phyloP scores from a whole-genome alignment of 2,329 filamentous ascomycete genomes.

The Cladophialophora carrionii region DNA sequence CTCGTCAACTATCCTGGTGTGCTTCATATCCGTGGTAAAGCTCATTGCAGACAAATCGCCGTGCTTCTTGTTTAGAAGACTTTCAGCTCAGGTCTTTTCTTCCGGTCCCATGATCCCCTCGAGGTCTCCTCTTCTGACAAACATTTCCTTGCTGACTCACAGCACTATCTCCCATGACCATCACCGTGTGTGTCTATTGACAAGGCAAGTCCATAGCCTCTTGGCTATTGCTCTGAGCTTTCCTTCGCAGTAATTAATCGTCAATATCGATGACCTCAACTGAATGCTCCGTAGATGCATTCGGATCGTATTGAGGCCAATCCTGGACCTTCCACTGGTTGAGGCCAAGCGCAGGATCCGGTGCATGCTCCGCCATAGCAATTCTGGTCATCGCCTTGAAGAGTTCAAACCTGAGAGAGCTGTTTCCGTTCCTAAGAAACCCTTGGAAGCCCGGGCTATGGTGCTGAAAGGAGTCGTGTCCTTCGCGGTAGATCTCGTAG shows the following conservation, averaged over 20 bases:
- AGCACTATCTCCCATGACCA: neutral
- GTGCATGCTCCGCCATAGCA: constrained; percentile 13
- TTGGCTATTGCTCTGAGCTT: neutral
- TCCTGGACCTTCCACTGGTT: constrained; percentile 27
- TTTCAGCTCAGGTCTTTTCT: neutral
- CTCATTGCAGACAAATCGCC: neutral
- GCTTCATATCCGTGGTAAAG: neutral
- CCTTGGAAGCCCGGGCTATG: constrained; percentile 25
- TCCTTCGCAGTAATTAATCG: neutral
- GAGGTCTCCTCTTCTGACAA: constrained; percentile 6
- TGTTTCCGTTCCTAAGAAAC: constrained; percentile 20
- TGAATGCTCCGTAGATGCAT: no score
- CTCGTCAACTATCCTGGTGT: neutral
- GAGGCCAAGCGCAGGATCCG: constrained; percentile 28
- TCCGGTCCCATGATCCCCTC: constrained; percentile 1
- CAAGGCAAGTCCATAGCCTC: no score
- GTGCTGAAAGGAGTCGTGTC: constrained; percentile 23
- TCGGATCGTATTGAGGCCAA: constrained; percentile 1
- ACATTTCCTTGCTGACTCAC: constrained; percentile 14
- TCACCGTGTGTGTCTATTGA: neutral
- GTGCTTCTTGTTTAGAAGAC: neutral
- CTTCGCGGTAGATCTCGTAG: constrained; percentile 33
- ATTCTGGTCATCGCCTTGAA: constrained; percentile 28
- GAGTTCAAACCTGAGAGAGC: constrained; percentile 22
- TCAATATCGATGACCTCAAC: neutral